These are phyloP conservation scores for Calonectria ilicicola DNA, from an alignment of 2,329 filamentous ascomycete genomes.

Conservation along the genomic window DNA sequence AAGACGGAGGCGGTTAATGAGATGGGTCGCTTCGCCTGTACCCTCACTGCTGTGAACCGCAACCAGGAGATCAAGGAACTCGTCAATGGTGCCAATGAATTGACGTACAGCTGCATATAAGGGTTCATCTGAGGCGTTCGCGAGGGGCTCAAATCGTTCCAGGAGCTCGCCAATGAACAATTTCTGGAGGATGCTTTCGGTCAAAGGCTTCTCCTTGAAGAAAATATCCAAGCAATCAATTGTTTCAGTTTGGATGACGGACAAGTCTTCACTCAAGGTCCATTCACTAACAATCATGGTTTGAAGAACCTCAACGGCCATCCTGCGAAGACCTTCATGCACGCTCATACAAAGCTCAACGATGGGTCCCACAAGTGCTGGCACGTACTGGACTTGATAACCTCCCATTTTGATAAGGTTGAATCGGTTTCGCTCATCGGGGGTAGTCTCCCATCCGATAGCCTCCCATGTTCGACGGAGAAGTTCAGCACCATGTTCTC, in stretches of 20 bases:
- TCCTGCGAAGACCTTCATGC: slow-evolving; percentile 88
- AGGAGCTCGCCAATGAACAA: slow-evolving; percentile 90
- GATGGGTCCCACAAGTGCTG: slow-evolving; percentile 88
- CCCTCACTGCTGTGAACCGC: slow-evolving; percentile 85
- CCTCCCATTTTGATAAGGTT: slow-evolving; percentile 88
- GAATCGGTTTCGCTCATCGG: slow-evolving; percentile 83
- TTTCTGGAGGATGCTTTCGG: slow-evolving; percentile 91
- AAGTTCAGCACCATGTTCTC: slow-evolving; percentile 89
- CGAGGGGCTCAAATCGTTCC: slow-evolving; percentile 80
- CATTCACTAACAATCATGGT: slow-evolving; percentile 99
- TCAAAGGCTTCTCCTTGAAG: slow-evolving; percentile 90
- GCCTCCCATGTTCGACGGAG: slow-evolving; percentile 91
- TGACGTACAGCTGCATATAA: slow-evolving; percentile 82
- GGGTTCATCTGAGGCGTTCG: slow-evolving; percentile 75
- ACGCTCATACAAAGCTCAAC: slow-evolving; percentile 95
- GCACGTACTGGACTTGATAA: slow-evolving; percentile 98
- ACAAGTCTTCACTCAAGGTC: slow-evolving; percentile 93
- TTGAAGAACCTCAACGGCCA: slow-evolving; percentile 92
- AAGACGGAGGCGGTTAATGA: slow-evolving; percentile 88
- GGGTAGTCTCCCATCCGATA: slow-evolving; percentile 93
- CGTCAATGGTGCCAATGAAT: slow-evolving; percentile 86
- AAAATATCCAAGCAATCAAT: slow-evolving; percentile 92
- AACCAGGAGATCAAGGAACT: slow-evolving; percentile 90
- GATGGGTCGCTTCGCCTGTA: slow-evolving; percentile 80
- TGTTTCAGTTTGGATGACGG: slow-evolving; percentile 93